Conservation (phyloP, 768 basidiomycete species). For the Boletus sp. region DNA sequence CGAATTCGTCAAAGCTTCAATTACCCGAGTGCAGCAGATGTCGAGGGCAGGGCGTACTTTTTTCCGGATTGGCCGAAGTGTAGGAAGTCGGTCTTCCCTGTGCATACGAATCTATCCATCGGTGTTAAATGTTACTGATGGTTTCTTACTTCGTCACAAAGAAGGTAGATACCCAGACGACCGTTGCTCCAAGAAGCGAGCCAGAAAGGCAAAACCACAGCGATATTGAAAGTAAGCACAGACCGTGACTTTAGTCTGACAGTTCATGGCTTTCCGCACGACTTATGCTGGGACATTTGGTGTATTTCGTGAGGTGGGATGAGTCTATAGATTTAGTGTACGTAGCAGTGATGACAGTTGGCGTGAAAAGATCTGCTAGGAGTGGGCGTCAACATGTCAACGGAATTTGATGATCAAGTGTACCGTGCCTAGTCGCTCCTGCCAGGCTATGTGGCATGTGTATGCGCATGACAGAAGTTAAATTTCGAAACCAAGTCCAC, state of each 20-base stretch:
- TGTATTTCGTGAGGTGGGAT: conserved; percentile 7
- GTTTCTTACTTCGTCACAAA: neutral
- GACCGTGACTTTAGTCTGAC: neutral
- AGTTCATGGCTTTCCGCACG: neutral
- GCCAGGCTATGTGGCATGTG: neutral
- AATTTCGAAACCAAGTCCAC: conserved; percentile 81
- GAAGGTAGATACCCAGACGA: neutral
- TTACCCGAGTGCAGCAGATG: neutral
- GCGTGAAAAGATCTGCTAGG: neutral
- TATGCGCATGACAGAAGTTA: conserved; percentile 27
- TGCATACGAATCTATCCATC: neutral
- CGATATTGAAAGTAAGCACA: neutral
- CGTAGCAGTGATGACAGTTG: neutral
- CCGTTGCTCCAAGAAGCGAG: neutral
- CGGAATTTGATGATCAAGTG: neutral
- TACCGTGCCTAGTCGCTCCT: neutral
- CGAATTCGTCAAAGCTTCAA: neutral
- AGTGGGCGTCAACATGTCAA: conserved; percentile 1
- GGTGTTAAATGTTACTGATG: neutral
- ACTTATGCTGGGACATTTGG: neutral
- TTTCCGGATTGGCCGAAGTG: neutral
- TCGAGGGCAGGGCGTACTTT: neutral
- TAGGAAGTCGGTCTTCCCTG: neutral
- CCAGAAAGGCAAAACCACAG: neutral
- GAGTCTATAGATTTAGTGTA: neutral